Evolutionary conservation across 148 eudicot genomes (phyloP).

Genomic region (Polygonum maritimum): DNA sequence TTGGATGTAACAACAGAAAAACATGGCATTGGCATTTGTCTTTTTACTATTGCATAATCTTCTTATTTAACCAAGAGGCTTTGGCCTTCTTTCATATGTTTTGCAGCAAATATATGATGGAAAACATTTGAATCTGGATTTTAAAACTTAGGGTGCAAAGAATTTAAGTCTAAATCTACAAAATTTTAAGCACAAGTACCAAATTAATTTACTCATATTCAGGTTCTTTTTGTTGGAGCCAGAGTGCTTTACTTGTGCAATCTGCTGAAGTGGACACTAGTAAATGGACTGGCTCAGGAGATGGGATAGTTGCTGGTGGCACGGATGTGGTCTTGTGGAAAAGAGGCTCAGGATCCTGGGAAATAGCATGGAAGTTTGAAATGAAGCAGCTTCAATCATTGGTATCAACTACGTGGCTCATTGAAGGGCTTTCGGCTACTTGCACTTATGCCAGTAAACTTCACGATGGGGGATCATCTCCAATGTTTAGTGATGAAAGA

Average conservation of each 20-base stretch:
- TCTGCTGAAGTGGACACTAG: conserved; percentile 62
- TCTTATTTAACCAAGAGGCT: background rate
- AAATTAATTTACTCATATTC: conserved; percentile 87
- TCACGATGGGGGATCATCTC: conserved; percentile 24
- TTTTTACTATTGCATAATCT: background rate
- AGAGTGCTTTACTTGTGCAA: conserved; percentile 80
- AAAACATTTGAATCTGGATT: background rate
- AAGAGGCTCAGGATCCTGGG: conserved; percentile 59
- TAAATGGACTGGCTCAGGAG: conserved; percentile 90
- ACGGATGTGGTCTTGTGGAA: conserved; percentile 80
- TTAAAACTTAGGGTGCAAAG: background rate
- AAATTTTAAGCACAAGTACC: conserved; percentile 10
- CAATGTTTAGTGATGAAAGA: conserved; percentile 21
- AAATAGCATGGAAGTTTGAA: conserved; percentile 78
- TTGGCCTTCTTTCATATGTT: background rate
- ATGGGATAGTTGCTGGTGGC: conserved; percentile 82
- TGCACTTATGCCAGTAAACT: conserved; percentile 25
- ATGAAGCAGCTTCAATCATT: conserved; percentile 55
- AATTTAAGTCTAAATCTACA: background rate
- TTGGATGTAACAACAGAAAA: background rate
- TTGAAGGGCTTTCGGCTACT: conserved; percentile 67
- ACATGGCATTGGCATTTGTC: background rate
- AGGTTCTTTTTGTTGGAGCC: conserved; percentile 99
- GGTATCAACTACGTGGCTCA: conserved; percentile 70
- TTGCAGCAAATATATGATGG: background rate